These are phyloP conservation scores for Suillus luteus DNA, from an alignment of 768 basidiomycete species.

Conservation along the genomic window DNA sequence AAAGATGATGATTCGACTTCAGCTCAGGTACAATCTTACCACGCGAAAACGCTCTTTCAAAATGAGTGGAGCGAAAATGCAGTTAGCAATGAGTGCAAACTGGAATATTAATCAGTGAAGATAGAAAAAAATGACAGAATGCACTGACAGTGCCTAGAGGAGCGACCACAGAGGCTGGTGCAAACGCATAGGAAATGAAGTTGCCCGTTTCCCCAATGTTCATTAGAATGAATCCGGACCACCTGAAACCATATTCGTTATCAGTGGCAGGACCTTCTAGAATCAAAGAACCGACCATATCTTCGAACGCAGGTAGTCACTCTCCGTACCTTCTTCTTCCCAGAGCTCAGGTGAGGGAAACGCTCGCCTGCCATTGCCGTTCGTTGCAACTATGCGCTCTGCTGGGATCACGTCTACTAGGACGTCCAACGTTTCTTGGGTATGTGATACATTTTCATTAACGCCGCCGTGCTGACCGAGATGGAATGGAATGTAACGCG, in stretches of 20 bases:
- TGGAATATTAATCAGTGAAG: conserved; percentile 28
- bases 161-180: conserved; percentile 91
- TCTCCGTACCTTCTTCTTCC: conserved; percentile 51
- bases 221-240: conserved; percentile 87
- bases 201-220: conserved; percentile 90
- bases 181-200: conserved; percentile 88
- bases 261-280: background rate
- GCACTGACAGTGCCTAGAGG: conserved; percentile 87
- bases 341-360: conserved; percentile 20
- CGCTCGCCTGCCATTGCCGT: conserved; percentile 23
- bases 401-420: conserved; percentile 47
- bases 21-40: conserved; percentile 39
- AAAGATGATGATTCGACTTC: conserved; percentile 19
- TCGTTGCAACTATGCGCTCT: conserved; percentile 29
- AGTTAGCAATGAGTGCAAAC: conserved; percentile 95
- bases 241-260: conserved; percentile 51
- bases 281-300: conserved; percentile 58
- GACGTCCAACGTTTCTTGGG: conserved; percentile 19
- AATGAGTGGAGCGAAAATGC: conserved; percentile 87
- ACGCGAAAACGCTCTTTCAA: conserved; percentile 81
- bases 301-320: conserved; percentile 80
- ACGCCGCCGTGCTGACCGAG: conserved; percentile 15
- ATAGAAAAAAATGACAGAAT: background rate
- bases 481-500: conserved; percentile 39
- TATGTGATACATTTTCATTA: conserved; percentile 12